phyloP scores from a whole-genome alignment of 2,329 filamentous ascomycete species.

The Pseudocercospora musae region DNA sequence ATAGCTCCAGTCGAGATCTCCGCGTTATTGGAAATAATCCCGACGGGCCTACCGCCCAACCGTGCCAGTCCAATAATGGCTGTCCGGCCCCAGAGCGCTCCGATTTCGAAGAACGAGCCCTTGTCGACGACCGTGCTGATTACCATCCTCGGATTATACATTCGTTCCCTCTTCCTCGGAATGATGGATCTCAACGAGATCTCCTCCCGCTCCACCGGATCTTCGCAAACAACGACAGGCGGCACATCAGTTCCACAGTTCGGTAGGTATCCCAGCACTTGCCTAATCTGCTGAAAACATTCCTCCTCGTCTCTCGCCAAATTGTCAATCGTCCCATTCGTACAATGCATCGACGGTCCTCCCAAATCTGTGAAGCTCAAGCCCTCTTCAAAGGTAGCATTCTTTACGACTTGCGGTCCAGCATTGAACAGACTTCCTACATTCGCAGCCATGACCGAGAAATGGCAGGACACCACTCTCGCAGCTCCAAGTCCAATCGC shows the following conservation, averaged over 20 bases:
- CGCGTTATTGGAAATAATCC: slow-evolving; percentile 59
- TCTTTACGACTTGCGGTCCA: slow-evolving; percentile 60
- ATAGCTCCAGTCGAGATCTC: slow-evolving; percentile 61
- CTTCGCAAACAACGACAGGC: slow-evolving; percentile 43
- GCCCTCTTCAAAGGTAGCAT: slow-evolving; percentile 62
- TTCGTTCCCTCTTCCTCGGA: slow-evolving; percentile 55
- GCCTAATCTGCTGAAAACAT: slow-evolving; percentile 60
- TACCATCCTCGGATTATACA: slow-evolving; percentile 59
- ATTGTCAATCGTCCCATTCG: slow-evolving; percentile 65
- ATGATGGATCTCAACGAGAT: slow-evolving; percentile 54
- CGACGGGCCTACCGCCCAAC: slow-evolving; percentile 55
- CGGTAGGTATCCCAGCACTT: slow-evolving; percentile 56
- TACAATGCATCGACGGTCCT: slow-evolving; percentile 60
- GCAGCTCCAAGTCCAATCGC: slow-evolving; percentile 63
- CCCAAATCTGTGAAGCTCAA: slow-evolving; percentile 58
- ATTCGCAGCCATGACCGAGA: slow-evolving; percentile 64
- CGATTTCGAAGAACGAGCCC: slow-evolving; percentile 62
- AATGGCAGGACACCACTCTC: slow-evolving; percentile 60
- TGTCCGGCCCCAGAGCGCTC: slow-evolving; percentile 60
- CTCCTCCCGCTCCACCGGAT: slow-evolving; percentile 51
- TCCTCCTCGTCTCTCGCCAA: slow-evolving; percentile 58
- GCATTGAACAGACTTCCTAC: slow-evolving; percentile 63
- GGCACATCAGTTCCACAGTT: slow-evolving; percentile 56
- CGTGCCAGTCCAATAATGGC: slow-evolving; percentile 60
- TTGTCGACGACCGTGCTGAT: slow-evolving; percentile 57